A percentile compares a stretch with the other conserved stretches of the same genome.
Conservation (phyloP, 2,329 filamentous ascomycete genomes). For the Aspergillus uvarum region DNA sequence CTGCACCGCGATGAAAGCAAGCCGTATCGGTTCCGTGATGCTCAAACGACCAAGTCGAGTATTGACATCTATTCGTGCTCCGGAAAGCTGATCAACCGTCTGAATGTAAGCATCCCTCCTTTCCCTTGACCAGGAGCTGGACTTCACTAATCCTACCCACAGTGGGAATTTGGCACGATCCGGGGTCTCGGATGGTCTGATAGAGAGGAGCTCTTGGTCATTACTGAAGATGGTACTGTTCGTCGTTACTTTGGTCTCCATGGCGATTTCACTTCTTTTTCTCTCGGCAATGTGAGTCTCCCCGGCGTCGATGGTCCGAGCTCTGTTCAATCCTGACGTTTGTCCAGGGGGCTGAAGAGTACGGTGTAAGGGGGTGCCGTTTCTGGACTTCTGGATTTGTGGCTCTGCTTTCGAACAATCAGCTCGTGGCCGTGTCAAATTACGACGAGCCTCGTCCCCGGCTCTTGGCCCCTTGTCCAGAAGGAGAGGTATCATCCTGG, state of each 20-base stretch:
- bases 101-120: constrained; percentile 54
- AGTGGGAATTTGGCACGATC: constrained; percentile 88
- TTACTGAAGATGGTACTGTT: constrained; percentile 86
- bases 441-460: constrained; percentile 90
- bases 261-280: constrained; percentile 92
- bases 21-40: constrained; percentile 72
- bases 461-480: constrained; percentile 71
- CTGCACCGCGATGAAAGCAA: constrained; percentile 87
- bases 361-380: constrained; percentile 80
- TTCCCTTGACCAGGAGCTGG: neutral
- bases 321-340: constrained; percentile 12
- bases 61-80: constrained; percentile 95
- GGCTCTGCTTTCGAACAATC: constrained; percentile 83
- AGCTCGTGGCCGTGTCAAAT: constrained; percentile 78
- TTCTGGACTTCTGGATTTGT: constrained; percentile 95
- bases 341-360: constrained; percentile 72
- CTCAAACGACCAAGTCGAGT: constrained; percentile 70
- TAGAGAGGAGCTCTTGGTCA: constrained; percentile 84
- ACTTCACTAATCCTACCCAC: constrained; percentile 6
- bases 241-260: constrained; percentile 89
- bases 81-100: constrained; percentile 79
- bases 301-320: neutral
- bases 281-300: constrained; percentile 67
- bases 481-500: constrained; percentile 83
- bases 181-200: constrained; percentile 94